These are phyloP conservation scores for Aspergillus wentii DNA, from an alignment of 495 filamentous ascomycete genomes.

Conservation along the genomic window DNA sequence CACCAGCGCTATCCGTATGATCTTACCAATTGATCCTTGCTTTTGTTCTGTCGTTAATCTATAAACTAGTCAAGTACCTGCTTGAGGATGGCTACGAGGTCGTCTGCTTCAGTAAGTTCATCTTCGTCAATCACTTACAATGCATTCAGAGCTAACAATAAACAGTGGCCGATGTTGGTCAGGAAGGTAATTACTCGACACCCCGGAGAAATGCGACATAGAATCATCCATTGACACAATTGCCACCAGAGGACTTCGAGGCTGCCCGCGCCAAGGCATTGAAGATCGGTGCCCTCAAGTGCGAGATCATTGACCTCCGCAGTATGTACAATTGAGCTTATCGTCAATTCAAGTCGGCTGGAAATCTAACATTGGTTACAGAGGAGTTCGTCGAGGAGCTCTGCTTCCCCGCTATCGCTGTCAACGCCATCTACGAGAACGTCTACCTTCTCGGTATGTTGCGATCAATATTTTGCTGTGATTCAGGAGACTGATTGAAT, in stretches of 20 bases:
- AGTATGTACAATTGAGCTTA: slow-evolving; percentile 14
- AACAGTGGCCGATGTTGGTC: slow-evolving; percentile 58
- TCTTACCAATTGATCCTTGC: slow-evolving; percentile 1
- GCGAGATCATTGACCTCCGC: slow-evolving; percentile 49
- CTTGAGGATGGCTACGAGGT: slow-evolving; percentile 67
- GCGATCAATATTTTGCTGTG: not conserved
- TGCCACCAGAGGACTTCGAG: slow-evolving; percentile 53
- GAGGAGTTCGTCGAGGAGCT: slow-evolving; percentile 81
- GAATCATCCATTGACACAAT: slow-evolving; percentile 8
- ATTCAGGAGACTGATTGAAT: slow-evolving; percentile 57
- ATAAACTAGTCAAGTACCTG: slow-evolving; percentile 50
- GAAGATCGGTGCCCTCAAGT: slow-evolving; percentile 52
- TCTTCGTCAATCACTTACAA: not conserved
- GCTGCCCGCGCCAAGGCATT: slow-evolving; percentile 52
- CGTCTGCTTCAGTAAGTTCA: slow-evolving; percentile 53
- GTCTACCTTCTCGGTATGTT: slow-evolving; percentile 65
- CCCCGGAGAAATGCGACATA: not conserved
- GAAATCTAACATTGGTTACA: slow-evolving; percentile 36
- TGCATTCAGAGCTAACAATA: slow-evolving; percentile 21
- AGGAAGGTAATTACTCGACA: slow-evolving; percentile 37
- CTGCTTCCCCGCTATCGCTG: slow-evolving; percentile 77
- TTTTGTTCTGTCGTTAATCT: slow-evolving; percentile 12
- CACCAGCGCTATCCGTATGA: slow-evolving; percentile 56
- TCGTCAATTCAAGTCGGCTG: not conserved
- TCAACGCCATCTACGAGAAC: slow-evolving; percentile 85